Evolutionary conservation across 2,329 filamentous ascomycete genomes (phyloP).

Genomic region (Purpureocillium lavendulum): DNA sequence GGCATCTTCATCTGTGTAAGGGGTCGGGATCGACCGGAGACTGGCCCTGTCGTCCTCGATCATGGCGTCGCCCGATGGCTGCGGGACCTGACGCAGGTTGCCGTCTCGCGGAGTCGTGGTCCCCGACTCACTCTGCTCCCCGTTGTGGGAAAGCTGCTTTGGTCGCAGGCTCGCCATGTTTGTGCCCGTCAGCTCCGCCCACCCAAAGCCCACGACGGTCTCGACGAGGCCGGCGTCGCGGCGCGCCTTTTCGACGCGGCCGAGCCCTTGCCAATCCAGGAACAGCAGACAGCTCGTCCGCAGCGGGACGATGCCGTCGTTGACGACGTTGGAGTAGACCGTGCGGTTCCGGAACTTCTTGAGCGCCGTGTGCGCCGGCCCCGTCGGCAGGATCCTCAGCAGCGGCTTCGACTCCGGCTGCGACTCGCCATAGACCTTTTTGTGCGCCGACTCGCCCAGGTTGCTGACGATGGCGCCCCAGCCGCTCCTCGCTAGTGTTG

Average conservation of each 20-base stretch:
- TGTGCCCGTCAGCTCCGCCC: conserved; percentile 80
- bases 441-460: conserved; percentile 60
- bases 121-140: conserved; percentile 22
- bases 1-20: conserved; percentile 16
- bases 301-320: conserved; percentile 92
- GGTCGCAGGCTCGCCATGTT: conserved; percentile 42
- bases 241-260: conserved; percentile 86
- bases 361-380: conserved; percentile 79
- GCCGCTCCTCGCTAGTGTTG: conserved; percentile 74
- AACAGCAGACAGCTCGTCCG: conserved; percentile 95
- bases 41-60: conserved; percentile 58
- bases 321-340: conserved; percentile 93
- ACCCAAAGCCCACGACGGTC: conserved; percentile 87
- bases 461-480: conserved; percentile 85
- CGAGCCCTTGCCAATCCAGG: conserved; percentile 90
- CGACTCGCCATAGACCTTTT: conserved; percentile 46
- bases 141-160: conserved; percentile 29
- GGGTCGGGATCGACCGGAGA: conserved; percentile 34
- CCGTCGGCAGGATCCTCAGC: conserved; percentile 80
- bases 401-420: conserved; percentile 83
- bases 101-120: conserved; percentile 27
- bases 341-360: conserved; percentile 86
- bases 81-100: conserved; percentile 57
- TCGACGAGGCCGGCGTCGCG: conserved; percentile 88
- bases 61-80: conserved; percentile 57